A percentile compares a stretch with the other conserved stretches of the same genome.
These are phyloP conservation scores for Benincasa hispida DNA, from an alignment of 306 rosid species.

Conservation along the genomic window DNA sequence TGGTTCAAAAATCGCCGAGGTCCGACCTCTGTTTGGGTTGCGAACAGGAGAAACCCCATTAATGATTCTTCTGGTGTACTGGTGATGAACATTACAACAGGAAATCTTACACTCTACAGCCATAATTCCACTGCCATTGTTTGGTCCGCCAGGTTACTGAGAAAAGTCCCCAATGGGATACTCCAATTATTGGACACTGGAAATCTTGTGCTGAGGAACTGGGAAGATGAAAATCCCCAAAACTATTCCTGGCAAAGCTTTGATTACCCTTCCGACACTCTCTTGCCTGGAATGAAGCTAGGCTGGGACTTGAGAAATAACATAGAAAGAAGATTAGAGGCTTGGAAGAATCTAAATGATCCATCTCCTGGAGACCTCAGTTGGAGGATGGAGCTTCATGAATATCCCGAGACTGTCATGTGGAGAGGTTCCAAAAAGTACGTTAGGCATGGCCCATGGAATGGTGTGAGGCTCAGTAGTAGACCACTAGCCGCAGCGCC, in stretches of 20 bases:
- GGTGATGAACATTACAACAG: conserved; percentile 15
- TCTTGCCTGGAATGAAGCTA: conserved; percentile 30
- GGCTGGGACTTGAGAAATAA: conserved; percentile 31
- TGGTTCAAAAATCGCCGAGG: conserved; percentile 18
- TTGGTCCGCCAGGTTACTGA: conserved; percentile 27
- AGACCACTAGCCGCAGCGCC: conserved; percentile 1
- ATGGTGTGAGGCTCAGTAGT: conserved; percentile 20
- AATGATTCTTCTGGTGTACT: conserved; percentile 17
- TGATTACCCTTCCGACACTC: conserved; percentile 27
- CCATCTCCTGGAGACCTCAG: conserved; percentile 29
- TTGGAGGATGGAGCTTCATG: conserved; percentile 1
- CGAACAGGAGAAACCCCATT: conserved; percentile 19
- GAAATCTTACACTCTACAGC: conserved; percentile 15
- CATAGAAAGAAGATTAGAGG: conserved; percentile 18
- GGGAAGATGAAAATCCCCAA: background rate
- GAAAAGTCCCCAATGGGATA: conserved; percentile 9
- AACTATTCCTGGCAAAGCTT: conserved; percentile 34
- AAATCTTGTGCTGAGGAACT: conserved; percentile 32
- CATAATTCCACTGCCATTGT: background rate
- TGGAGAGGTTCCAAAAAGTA: conserved; percentile 13
- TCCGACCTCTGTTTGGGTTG: conserved; percentile 26
- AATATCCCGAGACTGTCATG: conserved; percentile 17
- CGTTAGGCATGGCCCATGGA: conserved; percentile 35
- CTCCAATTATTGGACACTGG: conserved; percentile 32
- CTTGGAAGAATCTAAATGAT: conserved; percentile 42